Conservation (phyloP, 1,284 basidiomycete genomes). For the Trametes polyzona region DNA sequence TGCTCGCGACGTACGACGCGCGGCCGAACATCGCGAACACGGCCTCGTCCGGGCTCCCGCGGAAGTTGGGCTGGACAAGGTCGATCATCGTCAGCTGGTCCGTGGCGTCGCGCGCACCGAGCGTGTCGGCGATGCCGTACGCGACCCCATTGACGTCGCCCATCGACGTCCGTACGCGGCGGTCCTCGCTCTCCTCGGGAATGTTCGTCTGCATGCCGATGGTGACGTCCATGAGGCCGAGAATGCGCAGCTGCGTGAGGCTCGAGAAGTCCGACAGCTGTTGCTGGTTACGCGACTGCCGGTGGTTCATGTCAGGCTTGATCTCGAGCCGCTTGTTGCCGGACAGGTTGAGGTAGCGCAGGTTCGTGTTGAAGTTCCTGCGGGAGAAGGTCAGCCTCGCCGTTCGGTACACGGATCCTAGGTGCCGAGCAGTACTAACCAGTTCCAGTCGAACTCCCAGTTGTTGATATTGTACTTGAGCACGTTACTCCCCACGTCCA, state of each 20-base stretch:
- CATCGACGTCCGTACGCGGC: slow-evolving; percentile 90
- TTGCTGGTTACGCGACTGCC: slow-evolving; percentile 35
- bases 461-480: slow-evolving; percentile 99
- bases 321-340: slow-evolving; percentile 91
- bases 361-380: slow-evolving; percentile 96
- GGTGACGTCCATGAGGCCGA: slow-evolving; percentile 98
- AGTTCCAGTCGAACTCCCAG: slow-evolving; percentile 99
- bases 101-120: slow-evolving; percentile 83
- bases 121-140: slow-evolving; percentile 96
- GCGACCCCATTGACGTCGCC: slow-evolving; percentile 93
- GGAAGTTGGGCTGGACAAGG: slow-evolving; percentile 89
- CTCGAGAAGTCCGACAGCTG: slow-evolving; percentile 86
- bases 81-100: slow-evolving; percentile 91
- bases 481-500: slow-evolving; percentile 95
- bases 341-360: slow-evolving; percentile 89
- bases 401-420: background rate
- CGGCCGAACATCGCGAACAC: slow-evolving; percentile 96
- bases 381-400: background rate
- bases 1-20: slow-evolving; percentile 65
- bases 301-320: slow-evolving; percentile 61
- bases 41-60: slow-evolving; percentile 80
- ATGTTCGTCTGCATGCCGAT: slow-evolving; percentile 78
- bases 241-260: slow-evolving; percentile 80
- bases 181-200: slow-evolving; percentile 91
- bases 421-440: slow-evolving; percentile 52